Conservation (phyloP, 352 stramenopile genomes). For the Globisporangium alternatum region DNA sequence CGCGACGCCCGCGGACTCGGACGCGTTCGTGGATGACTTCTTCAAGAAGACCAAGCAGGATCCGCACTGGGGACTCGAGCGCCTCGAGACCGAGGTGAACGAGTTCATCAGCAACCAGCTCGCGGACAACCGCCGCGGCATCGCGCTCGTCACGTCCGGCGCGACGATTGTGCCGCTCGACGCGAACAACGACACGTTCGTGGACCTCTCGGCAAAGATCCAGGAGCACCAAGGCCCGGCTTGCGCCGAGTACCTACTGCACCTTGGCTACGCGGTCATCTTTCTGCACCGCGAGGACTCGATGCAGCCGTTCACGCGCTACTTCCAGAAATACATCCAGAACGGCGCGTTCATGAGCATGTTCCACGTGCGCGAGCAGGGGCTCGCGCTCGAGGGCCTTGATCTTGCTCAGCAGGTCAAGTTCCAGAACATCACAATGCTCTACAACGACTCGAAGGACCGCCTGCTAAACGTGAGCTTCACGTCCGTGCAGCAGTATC, state of each 20-base stretch:
- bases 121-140: conserved; percentile 41
- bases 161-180: conserved; percentile 79
- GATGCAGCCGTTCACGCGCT: conserved; percentile 75
- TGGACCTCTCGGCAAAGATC: conserved; percentile 66
- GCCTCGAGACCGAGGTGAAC: conserved; percentile 36
- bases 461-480: conserved; percentile 76
- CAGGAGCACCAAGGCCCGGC: conserved; percentile 76
- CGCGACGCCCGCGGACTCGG: conserved; percentile 53
- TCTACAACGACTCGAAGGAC: conserved; percentile 61
- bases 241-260: conserved; percentile 77
- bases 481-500: conserved; percentile 79
- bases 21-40: conserved; percentile 75
- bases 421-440: conserved; percentile 60
- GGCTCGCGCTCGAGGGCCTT: conserved; percentile 64
- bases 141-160: conserved; percentile 81
- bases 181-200: conserved; percentile 58
- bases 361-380: conserved; percentile 57
- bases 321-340: conserved; percentile 82
- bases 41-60: conserved; percentile 76
- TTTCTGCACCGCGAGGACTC: conserved; percentile 79
- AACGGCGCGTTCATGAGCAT: conserved; percentile 83
- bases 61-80: conserved; percentile 46
- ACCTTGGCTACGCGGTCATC: conserved; percentile 78
- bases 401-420: conserved; percentile 59
- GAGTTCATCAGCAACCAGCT: conserved; percentile 62